Evolutionary conservation across 2,329 filamentous ascomycete species (phyloP), one percentile per base, ranked within the genome.

Genomic region (Corinectria fuckeliana): DNA sequence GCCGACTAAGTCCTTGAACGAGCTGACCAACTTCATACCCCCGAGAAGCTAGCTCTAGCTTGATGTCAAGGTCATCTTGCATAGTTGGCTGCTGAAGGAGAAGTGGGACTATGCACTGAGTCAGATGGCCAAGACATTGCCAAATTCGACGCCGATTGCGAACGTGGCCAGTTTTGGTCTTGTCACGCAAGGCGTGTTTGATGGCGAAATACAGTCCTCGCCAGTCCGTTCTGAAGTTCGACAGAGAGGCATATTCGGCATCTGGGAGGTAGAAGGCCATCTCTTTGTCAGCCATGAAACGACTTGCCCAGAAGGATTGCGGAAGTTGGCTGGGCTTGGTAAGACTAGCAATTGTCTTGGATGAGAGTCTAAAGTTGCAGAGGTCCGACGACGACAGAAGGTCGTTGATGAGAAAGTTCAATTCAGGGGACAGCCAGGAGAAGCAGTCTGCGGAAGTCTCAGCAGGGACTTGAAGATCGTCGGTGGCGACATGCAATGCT

Each of bases 251-350:
- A 2, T 2, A 14, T 3, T 9, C 1, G 7, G 13, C 1, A 1
- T 18, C 2, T 0, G 34, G 10, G 1, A 51, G 38, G 5, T 55
- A 32, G 16, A 65, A 64, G 6, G 3, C 20, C 54, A 64, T 54
- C 4, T 65, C 61, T 3, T 26, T 42, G 9, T 38, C 26, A 3
- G 1, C 10, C 1, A 13, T 4, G 6, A 65, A 65, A 2, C 61
- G 61, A 1, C 61, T 65, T 18, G 14, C 58, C 61, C 62, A 65
- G 7, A 64, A 65, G 0, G 14, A 26, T 5, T 60, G 58, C 0
- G 61, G 38, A 14, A 65, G 49, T 1, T 41, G 13, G 1, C 7
- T 4, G 0, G 48, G 54, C 2, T 16, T 50, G 8, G 48, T 26
- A 0, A 54, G 2, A 18, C 11, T 3, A 2, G 54, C 61, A 10